phyloP scores from a whole-genome alignment of 441 rosid species.

The Gossypium schwendimanii region DNA sequence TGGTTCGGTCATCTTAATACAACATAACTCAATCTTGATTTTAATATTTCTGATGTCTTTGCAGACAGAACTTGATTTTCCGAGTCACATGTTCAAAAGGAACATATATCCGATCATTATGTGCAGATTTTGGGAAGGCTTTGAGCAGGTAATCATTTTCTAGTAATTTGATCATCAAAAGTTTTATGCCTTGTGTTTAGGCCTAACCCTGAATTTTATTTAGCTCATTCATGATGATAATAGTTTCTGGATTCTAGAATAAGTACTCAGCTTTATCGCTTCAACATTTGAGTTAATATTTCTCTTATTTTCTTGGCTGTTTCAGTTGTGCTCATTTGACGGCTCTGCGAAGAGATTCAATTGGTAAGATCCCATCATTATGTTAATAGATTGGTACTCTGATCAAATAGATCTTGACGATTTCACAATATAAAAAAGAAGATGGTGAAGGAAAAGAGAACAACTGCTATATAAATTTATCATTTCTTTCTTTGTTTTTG shows the following conservation, averaged over 20 bases:
- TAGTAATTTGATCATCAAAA: conserved; percentile 5
- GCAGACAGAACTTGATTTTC: conserved; percentile 86
- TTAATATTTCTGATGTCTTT: conserved; percentile 7
- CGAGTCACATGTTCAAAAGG: conserved; percentile 86
- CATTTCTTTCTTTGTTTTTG: not conserved
- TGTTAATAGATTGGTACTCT: not conserved
- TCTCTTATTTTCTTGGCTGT: conserved; percentile 7
- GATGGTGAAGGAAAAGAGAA: not conserved
- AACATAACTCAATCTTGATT: not conserved
- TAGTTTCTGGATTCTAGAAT: conserved; percentile 1
- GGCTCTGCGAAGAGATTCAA: conserved; percentile 87
- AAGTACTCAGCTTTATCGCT: not conserved
- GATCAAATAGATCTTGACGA: not conserved
- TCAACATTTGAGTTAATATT: not conserved
- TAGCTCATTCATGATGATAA: not conserved
- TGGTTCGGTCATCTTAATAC: not conserved
- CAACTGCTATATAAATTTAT: not conserved
- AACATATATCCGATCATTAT: conserved; percentile 83
- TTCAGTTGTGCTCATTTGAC: conserved; percentile 92
- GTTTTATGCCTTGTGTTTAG: not conserved
- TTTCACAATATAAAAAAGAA: not conserved
- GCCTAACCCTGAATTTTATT: not conserved
- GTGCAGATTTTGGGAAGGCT: conserved; percentile 90
- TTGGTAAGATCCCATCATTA: conserved; percentile 43
- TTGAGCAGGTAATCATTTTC: conserved; percentile 55